Evolutionary conservation across 768 basidiomycete species (phyloP).

Genomic region (Leccinellum luteum): DNA sequence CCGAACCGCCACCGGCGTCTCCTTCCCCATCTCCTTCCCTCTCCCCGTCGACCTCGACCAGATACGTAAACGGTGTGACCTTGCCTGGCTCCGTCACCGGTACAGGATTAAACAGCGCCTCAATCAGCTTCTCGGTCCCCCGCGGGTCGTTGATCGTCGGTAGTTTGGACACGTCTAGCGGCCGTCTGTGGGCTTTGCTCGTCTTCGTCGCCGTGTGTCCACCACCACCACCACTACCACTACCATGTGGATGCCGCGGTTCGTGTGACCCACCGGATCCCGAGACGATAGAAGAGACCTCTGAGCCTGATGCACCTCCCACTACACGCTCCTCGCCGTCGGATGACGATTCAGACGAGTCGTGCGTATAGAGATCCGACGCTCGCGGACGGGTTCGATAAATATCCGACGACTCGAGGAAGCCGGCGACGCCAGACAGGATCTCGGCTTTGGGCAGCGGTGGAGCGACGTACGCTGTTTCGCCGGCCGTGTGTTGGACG

Average conservation of each 20-base stretch:
- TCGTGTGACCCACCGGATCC: slow-evolving; percentile 1
- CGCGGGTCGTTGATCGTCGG: slow-evolving; percentile 56
- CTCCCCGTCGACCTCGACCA: slow-evolving; percentile 26
- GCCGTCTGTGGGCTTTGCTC: slow-evolving; percentile 23
- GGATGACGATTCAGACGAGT: slow-evolving; percentile 31
- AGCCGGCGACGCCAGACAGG: slow-evolving; percentile 60
- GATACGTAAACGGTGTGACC: slow-evolving; percentile 38
- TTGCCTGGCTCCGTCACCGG: slow-evolving; percentile 34
- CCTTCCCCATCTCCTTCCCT: slow-evolving; percentile 17
- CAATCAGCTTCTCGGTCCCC: slow-evolving; percentile 72
- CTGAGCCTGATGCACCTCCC: slow-evolving; percentile 11
- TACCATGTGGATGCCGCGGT: neutral
- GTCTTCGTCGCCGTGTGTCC: slow-evolving; percentile 10
- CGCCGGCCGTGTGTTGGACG: slow-evolving; percentile 53
- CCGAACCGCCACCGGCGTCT: slow-evolving; percentile 7
- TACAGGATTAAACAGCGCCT: slow-evolving; percentile 75
- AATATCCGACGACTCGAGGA: slow-evolving; percentile 53
- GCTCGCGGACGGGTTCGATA: slow-evolving; percentile 50
- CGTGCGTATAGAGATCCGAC: slow-evolving; percentile 42
- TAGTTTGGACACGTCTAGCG: slow-evolving; percentile 36
- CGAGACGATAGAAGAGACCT: slow-evolving; percentile 23
- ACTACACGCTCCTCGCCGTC: slow-evolving; percentile 4
- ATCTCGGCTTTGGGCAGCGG: slow-evolving; percentile 73
- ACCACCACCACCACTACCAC: neutral
- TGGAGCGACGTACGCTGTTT: slow-evolving; percentile 56